Conservation (phyloP, 306 rosid species). For the Pyrus pyrifolia region DNA sequence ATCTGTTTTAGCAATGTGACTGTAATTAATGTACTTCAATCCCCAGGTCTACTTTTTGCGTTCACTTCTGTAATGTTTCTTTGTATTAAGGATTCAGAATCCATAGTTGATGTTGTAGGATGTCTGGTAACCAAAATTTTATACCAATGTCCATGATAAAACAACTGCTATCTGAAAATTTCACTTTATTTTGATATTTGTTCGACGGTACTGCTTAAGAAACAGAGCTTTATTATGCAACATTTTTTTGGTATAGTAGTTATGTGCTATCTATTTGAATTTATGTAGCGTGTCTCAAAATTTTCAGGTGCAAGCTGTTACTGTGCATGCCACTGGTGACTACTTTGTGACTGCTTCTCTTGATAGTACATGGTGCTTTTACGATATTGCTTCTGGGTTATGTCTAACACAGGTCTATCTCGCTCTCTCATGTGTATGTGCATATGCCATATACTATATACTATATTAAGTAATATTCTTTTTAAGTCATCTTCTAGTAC, state of each 20-base stretch:
- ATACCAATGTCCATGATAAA: neutral
- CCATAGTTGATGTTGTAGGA: neutral
- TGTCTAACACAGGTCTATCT: constrained; percentile 80
- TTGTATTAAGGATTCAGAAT: neutral
- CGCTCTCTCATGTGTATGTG: neutral
- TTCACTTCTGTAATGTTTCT: neutral
- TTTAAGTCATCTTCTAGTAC: neutral
- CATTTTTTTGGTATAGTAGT: neutral
- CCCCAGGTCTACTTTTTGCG: neutral
- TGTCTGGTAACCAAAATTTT: neutral
- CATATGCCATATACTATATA: no score
- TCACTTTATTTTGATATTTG: neutral
- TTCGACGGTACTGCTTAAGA: neutral
- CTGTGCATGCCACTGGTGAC: constrained; percentile 92
- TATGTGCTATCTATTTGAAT: neutral
- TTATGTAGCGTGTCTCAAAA: neutral
- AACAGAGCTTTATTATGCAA: neutral
- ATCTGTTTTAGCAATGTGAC: neutral
- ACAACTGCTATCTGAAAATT: neutral
- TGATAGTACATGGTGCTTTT: constrained; percentile 94
- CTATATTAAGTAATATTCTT: neutral
- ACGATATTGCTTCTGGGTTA: constrained; percentile 82
- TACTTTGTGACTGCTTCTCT: constrained; percentile 95
- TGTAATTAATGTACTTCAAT: neutral
- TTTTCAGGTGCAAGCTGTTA: constrained; percentile 93